These are phyloP conservation scores for Harringtonia aguacate DNA, from an alignment of 2,329 filamentous ascomycete species.

Conservation along the genomic window DNA sequence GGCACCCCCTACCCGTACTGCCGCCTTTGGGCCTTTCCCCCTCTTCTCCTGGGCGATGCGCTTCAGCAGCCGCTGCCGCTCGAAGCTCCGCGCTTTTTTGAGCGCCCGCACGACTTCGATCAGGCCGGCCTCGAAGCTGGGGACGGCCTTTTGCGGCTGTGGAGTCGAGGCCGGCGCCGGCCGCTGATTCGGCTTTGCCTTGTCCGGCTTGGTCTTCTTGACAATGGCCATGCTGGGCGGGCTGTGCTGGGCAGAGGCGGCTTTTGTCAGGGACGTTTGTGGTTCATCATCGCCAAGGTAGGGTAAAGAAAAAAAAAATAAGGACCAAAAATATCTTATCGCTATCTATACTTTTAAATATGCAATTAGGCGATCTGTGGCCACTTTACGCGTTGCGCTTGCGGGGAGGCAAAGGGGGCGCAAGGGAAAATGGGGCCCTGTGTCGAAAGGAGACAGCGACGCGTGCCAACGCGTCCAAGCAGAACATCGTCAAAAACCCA, in stretches of 20 bases:
- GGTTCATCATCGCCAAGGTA: too few relatives aligned
- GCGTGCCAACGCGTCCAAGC: slow-evolving; percentile 1
- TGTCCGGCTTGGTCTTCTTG: not conserved
- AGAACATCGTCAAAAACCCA: not conserved
- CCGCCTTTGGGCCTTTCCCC: not conserved
- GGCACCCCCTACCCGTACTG: not conserved
- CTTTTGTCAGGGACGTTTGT: too few relatives aligned
- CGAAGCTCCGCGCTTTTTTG: slow-evolving; percentile 64
- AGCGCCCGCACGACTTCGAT: slow-evolving; percentile 54
- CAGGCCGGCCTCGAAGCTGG: slow-evolving; percentile 7
- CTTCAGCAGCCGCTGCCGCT: slow-evolving; percentile 65
- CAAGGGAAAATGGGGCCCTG: not conserved
- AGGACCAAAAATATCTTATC: slow-evolving; percentile 2
- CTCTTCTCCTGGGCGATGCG: slow-evolving; percentile 27
- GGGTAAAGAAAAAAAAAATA: not conserved
- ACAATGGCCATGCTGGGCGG: not conserved
- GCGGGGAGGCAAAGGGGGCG: too few relatives aligned
- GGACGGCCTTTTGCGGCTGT: slow-evolving; percentile 9
- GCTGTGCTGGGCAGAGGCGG: not conserved
- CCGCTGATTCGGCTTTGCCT: too few relatives aligned
- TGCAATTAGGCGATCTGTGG: slow-evolving; percentile 5
- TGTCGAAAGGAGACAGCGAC: not conserved
- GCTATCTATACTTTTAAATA: not conserved
- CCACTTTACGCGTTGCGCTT: slow-evolving; percentile 13
- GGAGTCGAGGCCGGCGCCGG: too few relatives aligned